phyloP scores from a whole-genome alignment of 208 protist genomes.

The Leishmania tropica region DNA sequence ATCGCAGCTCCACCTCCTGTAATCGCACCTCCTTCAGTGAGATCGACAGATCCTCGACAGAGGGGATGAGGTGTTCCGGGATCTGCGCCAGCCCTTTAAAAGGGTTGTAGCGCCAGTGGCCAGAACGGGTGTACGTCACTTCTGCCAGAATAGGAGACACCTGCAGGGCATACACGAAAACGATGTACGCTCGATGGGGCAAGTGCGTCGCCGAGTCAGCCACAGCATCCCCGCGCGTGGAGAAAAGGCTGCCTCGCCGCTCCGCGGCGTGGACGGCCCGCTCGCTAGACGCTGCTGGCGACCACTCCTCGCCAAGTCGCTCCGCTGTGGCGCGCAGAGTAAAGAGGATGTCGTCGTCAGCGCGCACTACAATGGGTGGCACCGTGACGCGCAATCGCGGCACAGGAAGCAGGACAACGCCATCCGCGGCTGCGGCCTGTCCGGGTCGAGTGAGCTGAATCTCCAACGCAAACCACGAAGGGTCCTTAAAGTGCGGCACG shows the following conservation, averaged over 20 bases:
- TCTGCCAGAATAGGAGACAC: constrained; percentile 41
- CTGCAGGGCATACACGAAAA: constrained; percentile 43
- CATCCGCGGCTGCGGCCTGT: neutral
- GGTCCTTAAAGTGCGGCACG: constrained; percentile 18
- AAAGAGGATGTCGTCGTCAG: constrained; percentile 67
- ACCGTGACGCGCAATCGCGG: constrained; percentile 42
- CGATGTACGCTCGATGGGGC: constrained; percentile 27
- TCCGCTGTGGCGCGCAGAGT: constrained; percentile 37
- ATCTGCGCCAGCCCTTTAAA: constrained; percentile 40
- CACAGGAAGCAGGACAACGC: constrained; percentile 35
- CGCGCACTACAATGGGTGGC: constrained; percentile 39
- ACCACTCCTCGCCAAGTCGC: constrained; percentile 21
- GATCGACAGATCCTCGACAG: constrained; percentile 45
- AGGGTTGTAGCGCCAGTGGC: constrained; percentile 50
- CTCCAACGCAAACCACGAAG: constrained; percentile 29
- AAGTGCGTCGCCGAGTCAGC: neutral
- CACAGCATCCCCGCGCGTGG: neutral
- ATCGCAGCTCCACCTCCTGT: constrained; percentile 42
- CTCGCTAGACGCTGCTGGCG: neutral
- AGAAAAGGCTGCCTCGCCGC: neutral
- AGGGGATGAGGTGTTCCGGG: constrained; percentile 43
- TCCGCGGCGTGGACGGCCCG: neutral
- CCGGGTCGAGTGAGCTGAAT: constrained; percentile 17
- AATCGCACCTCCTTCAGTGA: constrained; percentile 34
- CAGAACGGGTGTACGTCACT: constrained; percentile 55